A percentile compares a stretch with the other conserved stretches of the same genome.
Evolutionary conservation across 1,284 basidiomycete genomes (phyloP).

Genomic region (Cryptococcus sp.): DNA sequence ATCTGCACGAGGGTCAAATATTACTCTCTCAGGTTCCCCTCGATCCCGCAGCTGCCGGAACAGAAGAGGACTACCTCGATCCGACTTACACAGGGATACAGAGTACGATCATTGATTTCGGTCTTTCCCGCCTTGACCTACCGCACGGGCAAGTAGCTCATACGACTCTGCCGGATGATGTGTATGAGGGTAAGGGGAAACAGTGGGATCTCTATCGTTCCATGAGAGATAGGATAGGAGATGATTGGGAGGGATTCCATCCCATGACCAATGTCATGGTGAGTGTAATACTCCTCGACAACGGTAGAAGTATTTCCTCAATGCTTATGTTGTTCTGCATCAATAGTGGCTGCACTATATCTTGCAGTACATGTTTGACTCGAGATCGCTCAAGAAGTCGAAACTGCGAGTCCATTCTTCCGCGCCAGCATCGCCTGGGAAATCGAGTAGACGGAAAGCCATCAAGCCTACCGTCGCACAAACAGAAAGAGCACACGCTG

Average conservation of each 20-base stretch:
- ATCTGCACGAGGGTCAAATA: slow-evolving; percentile 97
- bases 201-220: slow-evolving; percentile 94
- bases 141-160: slow-evolving; percentile 17
- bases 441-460: not conserved
- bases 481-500: slow-evolving; percentile 7
- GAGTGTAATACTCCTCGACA: slow-evolving; percentile 34
- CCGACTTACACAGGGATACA: slow-evolving; percentile 61
- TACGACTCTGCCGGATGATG: slow-evolving; percentile 66
- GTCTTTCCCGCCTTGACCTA: slow-evolving; percentile 75
- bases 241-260: slow-evolving; percentile 68
- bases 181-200: slow-evolving; percentile 80
- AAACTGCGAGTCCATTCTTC: not conserved
- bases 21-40: slow-evolving; percentile 65
- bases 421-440: slow-evolving; percentile 4
- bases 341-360: slow-evolving; percentile 50
- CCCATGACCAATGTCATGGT: slow-evolving; percentile 89
- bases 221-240: slow-evolving; percentile 67
- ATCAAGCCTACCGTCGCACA: slow-evolving; percentile 3
- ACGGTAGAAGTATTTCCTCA: not conserved
- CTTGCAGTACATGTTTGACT: slow-evolving; percentile 33
- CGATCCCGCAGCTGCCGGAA: slow-evolving; percentile 16
- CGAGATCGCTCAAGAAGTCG: slow-evolving; percentile 34
- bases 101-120: slow-evolving; percentile 90
- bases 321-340: slow-evolving; percentile 4
- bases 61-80: slow-evolving; percentile 24